Conservation (phyloP, 306 rosid genomes). For the Begonia peltatifolia region DNA sequence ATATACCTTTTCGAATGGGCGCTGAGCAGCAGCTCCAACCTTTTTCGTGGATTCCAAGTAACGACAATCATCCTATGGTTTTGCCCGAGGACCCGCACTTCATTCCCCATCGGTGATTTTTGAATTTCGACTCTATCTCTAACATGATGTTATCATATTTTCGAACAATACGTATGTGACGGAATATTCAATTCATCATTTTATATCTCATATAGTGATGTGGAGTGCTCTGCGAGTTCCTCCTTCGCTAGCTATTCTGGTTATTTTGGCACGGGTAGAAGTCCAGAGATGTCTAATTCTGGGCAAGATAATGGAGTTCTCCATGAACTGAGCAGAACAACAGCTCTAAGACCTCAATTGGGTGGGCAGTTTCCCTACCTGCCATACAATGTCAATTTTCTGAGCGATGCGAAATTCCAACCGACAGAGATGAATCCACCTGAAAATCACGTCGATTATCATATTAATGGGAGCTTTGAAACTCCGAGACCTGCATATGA, state of each 20-base stretch:
- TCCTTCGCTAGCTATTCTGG: slow-evolving; percentile 44
- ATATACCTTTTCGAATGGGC: slow-evolving; percentile 51
- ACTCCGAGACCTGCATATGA: slow-evolving; percentile 42
- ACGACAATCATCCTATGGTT: slow-evolving; percentile 29
- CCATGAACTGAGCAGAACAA: slow-evolving; percentile 25
- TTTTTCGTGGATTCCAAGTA: slow-evolving; percentile 44
- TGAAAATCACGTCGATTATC: slow-evolving; percentile 46
- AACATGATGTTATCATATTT: not conserved
- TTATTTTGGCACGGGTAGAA: slow-evolving; percentile 33
- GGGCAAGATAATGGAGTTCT: slow-evolving; percentile 35
- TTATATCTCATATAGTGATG: slow-evolving; percentile 34
- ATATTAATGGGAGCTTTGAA: slow-evolving; percentile 54
- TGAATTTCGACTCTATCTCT: not conserved
- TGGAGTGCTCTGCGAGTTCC: slow-evolving; percentile 54
- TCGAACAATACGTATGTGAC: not conserved
- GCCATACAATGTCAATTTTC: slow-evolving; percentile 51
- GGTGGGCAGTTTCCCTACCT: slow-evolving; percentile 51
- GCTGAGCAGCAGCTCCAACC: slow-evolving; percentile 65
- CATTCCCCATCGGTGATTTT: slow-evolving; percentile 46
- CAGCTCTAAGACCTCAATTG: slow-evolving; percentile 39
- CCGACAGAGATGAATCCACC: slow-evolving; percentile 42
- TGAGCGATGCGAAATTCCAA: slow-evolving; percentile 43
- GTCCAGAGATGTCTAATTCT: slow-evolving; percentile 28
- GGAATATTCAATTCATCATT: slow-evolving; percentile 2
- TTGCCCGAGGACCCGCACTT: slow-evolving; percentile 57